Evolutionary conservation across 345 rosid species (phyloP).

Genomic region (Moringa oleifera): DNA sequence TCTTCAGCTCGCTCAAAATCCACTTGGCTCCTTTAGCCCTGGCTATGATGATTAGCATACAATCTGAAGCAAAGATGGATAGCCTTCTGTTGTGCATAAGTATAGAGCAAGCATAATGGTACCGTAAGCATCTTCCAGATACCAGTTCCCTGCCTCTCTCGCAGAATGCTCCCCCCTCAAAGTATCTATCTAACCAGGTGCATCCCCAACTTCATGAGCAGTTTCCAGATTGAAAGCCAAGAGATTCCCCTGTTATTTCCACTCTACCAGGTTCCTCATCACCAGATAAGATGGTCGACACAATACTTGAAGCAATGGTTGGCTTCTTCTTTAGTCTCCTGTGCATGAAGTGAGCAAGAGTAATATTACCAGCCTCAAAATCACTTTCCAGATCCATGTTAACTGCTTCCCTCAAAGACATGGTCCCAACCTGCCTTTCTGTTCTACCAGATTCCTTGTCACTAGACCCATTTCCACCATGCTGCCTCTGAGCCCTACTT

Average conservation of each 20-base stretch:
- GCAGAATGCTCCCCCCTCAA: background rate
- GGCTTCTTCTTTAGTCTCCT: conserved; percentile 2
- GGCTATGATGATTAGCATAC: too few species aligned
- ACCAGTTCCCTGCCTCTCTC: background rate
- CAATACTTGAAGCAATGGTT: background rate
- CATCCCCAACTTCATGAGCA: background rate
- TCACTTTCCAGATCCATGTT: background rate
- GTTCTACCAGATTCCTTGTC: background rate
- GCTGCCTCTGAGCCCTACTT: too few species aligned
- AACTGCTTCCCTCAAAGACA: background rate
- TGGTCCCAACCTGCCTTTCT: background rate
- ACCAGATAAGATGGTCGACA: background rate
- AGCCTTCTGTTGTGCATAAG: too few species aligned
- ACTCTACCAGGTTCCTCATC: background rate
- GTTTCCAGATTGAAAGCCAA: background rate
- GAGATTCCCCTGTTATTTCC: background rate
- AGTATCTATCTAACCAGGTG: background rate
- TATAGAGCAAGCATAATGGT: too few species aligned
- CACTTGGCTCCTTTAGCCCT: too few species aligned
- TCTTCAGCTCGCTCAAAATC: too few species aligned
- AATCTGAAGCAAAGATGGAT: too few species aligned
- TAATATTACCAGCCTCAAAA: conserved; percentile 12
- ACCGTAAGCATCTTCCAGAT: background rate
- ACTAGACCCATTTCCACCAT: too few species aligned
- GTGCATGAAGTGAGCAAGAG: conserved; percentile 17